Evolutionary conservation across 2,329 filamentous ascomycete species (phyloP).

Genomic region (Hirsutella minnesotensis): DNA sequence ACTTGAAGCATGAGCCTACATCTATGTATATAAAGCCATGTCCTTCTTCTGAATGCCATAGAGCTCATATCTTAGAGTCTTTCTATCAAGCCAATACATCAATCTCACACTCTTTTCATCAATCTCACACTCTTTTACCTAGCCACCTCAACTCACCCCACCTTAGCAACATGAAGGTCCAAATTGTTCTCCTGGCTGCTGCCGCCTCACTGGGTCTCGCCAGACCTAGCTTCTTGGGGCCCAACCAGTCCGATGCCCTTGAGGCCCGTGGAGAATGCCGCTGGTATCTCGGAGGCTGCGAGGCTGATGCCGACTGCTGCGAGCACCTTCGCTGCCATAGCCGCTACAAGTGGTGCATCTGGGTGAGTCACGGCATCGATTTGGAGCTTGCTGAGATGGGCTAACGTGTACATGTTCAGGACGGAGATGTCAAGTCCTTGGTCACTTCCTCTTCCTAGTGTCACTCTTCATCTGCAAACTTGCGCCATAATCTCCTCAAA

Average conservation of each 20-base stretch:
- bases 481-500: too few relatives aligned
- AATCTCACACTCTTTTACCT: neutral
- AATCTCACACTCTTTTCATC: too few relatives aligned
- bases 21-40: too few relatives aligned
- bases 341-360: neutral
- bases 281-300: neutral
- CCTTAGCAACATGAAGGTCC: neutral
- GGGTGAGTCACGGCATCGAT: neutral
- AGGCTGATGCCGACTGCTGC: neutral
- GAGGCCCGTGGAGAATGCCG: neutral
- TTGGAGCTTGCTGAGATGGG: neutral
- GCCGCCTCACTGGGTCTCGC: neutral
- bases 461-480: too few relatives aligned
- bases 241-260: neutral
- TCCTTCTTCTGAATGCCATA: too few relatives aligned
- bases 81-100: too few relatives aligned
- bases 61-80: too few relatives aligned
- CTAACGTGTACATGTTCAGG: too few relatives aligned
- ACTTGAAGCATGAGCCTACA: too few relatives aligned
- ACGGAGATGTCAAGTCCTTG: too few relatives aligned
- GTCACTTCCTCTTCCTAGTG: too few relatives aligned
- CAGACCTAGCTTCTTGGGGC: neutral
- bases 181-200: neutral
- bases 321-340: neutral
- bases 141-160: neutral